Base-by-base conservation (phyloP, 768 basidiomycete genomes). In the Calocera viscosa region DNA sequence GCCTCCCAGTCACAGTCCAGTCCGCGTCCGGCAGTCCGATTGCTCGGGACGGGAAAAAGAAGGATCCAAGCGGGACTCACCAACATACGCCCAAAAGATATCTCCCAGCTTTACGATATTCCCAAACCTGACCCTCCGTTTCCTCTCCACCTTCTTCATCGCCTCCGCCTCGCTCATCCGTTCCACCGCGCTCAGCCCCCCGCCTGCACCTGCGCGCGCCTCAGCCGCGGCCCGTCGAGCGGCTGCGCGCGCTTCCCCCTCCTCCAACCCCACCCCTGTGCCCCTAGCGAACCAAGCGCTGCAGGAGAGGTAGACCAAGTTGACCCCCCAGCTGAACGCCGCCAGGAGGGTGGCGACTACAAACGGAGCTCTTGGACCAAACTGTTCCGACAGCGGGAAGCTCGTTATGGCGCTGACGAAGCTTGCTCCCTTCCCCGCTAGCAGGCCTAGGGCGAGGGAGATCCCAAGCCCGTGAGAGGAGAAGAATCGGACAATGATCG, bases 401-500 rank as follows among this genome's bases (percentile, higher is more conserved):
- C 87, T 85, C 3, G 88, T 86, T 40, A 86, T 81, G 2, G 89
- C 88, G 26, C 89, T 83, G 35, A 90, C 68, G 73, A 91, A 93
- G 3, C 88, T 88, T 0, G 88, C 83, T 11, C 81, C 84, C 74
- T 91, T 93, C 38, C 91, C 91, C 2, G 84, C 87, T 26, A 93
- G 81, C 17, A 93, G 85, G 24, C 90, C 91, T n/a, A 91, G 79
- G 0, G 89, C 89, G 77, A 93, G 83, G 1, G 88, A 87, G 8
- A 86, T 78, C 1, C 88, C 90, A 0, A 91, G 78, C 1, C 88
- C 88, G 73, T 86, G 87, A 0, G 85, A 82, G 69, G 82, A 83
- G 79, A 90, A 91, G 77, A 89, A 89, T 28, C 87, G 86, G 47
- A 90, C 87, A 64, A 92, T 89, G 69, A 91, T 90, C 5, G 87